Conservation (phyloP, 331 rosid genomes). For the Pyracantha coccinea region DNA sequence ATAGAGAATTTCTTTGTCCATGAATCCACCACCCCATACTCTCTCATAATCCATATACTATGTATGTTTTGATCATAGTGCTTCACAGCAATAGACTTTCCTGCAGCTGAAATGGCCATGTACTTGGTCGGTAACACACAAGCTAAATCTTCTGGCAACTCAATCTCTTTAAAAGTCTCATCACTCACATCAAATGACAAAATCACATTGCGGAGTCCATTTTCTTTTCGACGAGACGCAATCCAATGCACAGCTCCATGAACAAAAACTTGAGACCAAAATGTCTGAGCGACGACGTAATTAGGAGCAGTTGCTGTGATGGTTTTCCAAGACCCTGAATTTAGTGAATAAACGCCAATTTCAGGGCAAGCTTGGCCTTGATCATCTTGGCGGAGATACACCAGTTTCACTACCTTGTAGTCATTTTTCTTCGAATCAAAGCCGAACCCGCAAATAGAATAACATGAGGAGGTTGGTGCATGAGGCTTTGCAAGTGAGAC, state of each 20-base stretch:
- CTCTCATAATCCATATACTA: not conserved
- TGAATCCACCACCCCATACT: constrained; percentile 5
- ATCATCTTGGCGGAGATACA: not conserved
- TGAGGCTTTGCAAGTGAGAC: not conserved
- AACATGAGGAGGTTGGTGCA: not conserved
- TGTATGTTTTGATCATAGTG: not conserved
- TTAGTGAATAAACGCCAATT: not conserved
- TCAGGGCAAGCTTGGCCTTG: not conserved
- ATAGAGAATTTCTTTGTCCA: not conserved
- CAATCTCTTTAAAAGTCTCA: not conserved
- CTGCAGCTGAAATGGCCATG: not conserved
- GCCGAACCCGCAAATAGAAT: constrained; percentile 7
- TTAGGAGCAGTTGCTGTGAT: not conserved
- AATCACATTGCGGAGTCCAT: not conserved
- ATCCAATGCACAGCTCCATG: not conserved
- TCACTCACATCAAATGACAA: not conserved
- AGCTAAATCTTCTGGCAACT: not conserved
- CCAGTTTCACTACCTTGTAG: constrained; percentile 4
- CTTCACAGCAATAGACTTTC: not conserved
- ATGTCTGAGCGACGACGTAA: not conserved
- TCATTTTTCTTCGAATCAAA: constrained; percentile 1
- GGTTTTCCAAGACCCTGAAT: constrained; percentile 6
- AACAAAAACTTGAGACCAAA: constrained; percentile 6
- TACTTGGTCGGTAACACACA: too few relatives aligned
- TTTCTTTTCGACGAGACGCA: not conserved